Evolutionary conservation across 2,329 filamentous ascomycete genomes (phyloP), one percentile per base, ranked within the genome.

Genomic region (Hypoxylon sp.): DNA sequence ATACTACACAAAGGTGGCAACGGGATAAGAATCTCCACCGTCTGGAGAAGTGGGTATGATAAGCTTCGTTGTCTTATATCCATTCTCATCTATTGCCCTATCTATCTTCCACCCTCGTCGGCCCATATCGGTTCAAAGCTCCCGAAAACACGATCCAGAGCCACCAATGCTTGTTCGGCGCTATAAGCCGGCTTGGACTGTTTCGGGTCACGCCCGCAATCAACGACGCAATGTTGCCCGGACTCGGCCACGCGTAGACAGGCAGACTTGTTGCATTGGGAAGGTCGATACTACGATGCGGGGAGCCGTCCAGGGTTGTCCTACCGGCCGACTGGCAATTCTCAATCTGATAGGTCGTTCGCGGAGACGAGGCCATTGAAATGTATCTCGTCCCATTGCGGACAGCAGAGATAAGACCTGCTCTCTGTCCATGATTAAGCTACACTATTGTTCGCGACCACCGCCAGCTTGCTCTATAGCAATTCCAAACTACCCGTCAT

Each of bases 221-320:
- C 47, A 16, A 25, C 32, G 58, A 50, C 21, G 48, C 32, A 68
- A 43, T 54, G 21, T 3, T 52, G 46, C 23, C 63, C 54, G 50
- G n/a, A 16, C 48, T 60, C 60, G 50, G 56, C 37, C 29, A 61
- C 47, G 27, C 52, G 30, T 66, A 16, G 25, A 43, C 41, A n/a
- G n/a, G n/a, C 25, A 27, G 46, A 23, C 60, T 63, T 60, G 46
- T 47, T 57, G 54, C 27, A 60, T 68, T 46, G n/a, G 66, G 67
- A 69, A 69, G 67, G 67, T 69, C 67, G 45, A 62, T 59, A 61
- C 34, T 53, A 53, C 37, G 46, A 57, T 57, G 59, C 58, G 59
- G 43, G 63, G 66, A 19, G 62, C 3, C 0, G 7, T 54, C 21
- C 23, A 43, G 39, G 66, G 47, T 9, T 47, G 55, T 47, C 25